Evolutionary conservation across 2,329 filamentous ascomycete genomes (phyloP), one percentile per base, ranked within the genome.

Genomic region (Colletotrichum tanaceti): DNA sequence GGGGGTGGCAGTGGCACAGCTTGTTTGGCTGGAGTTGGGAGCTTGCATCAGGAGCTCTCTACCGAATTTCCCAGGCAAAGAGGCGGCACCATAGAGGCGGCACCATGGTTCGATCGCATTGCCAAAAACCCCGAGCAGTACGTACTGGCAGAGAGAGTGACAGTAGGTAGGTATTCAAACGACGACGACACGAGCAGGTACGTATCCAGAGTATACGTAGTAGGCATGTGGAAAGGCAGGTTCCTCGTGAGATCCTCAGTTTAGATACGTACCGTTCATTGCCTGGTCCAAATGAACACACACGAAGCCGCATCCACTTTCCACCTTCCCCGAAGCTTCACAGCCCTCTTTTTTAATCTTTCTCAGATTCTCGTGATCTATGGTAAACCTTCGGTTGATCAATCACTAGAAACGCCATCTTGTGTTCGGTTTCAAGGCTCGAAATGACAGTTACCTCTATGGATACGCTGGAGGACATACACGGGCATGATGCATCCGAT

Each of bases 231-330:
- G 9, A 7, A 32, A 32, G 28, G 3, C 18, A 28, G 18, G 13
- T 54, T 18, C 57, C 16, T 53, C 18, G 16, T 14, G 38, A 2
- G 47, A 16, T 32, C 16, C 16, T 16, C 38, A 24, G n/a, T 16
- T 35, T 35, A 11, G 55, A 35, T 54, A 66, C 58, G 63, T 61
- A 61, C 32, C 43, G 5, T 49, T 24, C 47, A 39, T 60, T 22
- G 16, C 20, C 64, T 28, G 52, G 58, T 55, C 63, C 62, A 52
- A 67, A 58, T 38, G 50, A 39, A 47, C 39, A 44, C 53, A 64
- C 65, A 64, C 58, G 65, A 59, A 60, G 65, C 65, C 50, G 54
- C 61, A 65, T 50, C 65, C 65, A 65, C 65, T 68, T 68, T 59
- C 65, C 65, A 68, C 49, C 65, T 65, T 68, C 65, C 65, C 65